Percentiles rank a stretch among this genome's conserved stretches.
phyloP scores from a whole-genome alignment of 1,139 yeast genomes.

The Suhomyces guaymorum region DNA sequence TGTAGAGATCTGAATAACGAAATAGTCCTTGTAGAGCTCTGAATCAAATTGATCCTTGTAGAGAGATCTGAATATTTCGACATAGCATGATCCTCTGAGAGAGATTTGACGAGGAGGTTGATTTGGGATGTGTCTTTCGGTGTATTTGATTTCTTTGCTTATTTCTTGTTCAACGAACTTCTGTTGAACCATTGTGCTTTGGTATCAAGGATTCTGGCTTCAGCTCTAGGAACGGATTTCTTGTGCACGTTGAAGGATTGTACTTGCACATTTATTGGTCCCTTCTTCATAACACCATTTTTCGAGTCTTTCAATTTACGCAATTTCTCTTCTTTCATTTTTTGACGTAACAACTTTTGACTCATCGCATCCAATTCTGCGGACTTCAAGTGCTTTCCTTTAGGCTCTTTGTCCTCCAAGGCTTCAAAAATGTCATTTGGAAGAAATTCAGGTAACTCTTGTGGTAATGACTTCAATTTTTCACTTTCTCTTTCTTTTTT shows the following conservation, averaged over 20 bases:
- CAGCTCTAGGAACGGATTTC: constrained; percentile 49
- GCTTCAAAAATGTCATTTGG: constrained; percentile 50
- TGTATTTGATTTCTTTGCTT: constrained; percentile 2
- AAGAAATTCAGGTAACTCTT: constrained; percentile 49
- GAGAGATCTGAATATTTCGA: too few species aligned
- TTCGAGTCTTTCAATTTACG: constrained; percentile 42
- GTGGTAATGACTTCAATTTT: constrained; percentile 21
- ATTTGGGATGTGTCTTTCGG: neutral
- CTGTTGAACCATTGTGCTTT: constrained; percentile 64
- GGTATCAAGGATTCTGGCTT: constrained; percentile 38
- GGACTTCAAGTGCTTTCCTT: constrained; percentile 40
- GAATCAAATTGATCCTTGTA: too few species aligned
- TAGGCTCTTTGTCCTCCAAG: constrained; percentile 16
- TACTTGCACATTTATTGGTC: constrained; percentile 58
- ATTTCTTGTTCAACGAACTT: constrained; percentile 47
- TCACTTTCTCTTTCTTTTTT: constrained; percentile 29
- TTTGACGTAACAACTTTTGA: constrained; percentile 23
- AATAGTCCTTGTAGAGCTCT: too few species aligned
- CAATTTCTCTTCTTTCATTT: constrained; percentile 43
- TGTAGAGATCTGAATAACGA: too few species aligned
- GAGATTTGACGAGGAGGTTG: too few species aligned
- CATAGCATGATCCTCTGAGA: too few species aligned
- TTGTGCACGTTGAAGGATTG: constrained; percentile 28
- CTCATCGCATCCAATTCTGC: constrained; percentile 37
- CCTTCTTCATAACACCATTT: constrained; percentile 44